These are phyloP conservation scores for Haplographium delicatum DNA, from an alignment of 495 filamentous ascomycete species.

Conservation along the genomic window DNA sequence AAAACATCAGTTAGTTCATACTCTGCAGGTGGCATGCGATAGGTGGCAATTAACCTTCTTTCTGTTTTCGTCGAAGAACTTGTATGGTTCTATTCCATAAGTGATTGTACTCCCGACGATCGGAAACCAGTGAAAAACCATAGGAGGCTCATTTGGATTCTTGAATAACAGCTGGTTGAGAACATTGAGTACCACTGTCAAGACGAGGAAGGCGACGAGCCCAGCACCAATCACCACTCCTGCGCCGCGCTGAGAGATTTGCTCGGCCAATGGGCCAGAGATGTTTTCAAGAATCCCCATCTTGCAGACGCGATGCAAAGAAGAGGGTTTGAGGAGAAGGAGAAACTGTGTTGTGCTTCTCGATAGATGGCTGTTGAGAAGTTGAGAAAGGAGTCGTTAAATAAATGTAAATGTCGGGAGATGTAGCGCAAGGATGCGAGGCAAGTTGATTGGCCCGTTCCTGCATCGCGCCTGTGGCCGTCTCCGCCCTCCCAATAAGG, in stretches of 20 bases:
- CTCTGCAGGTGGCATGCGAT: not conserved
- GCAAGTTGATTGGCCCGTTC: slow-evolving; percentile 12
- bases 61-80: slow-evolving; percentile 66
- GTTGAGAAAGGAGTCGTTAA: not conserved
- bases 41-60: slow-evolving; percentile 49
- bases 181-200: slow-evolving; percentile 61
- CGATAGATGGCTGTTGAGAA: not conserved
- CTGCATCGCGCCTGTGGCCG: not conserved
- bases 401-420: no score
- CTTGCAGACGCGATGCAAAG: slow-evolving; percentile 3
- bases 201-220: slow-evolving; percentile 37
- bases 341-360: not conserved
- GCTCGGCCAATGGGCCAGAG: slow-evolving; percentile 37
- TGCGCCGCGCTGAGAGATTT: slow-evolving; percentile 37
- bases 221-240: slow-evolving; percentile 32
- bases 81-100: slow-evolving; percentile 81
- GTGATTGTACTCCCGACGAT: slow-evolving; percentile 71
- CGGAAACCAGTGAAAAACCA: slow-evolving; percentile 83
- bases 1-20: slow-evolving; percentile 10
- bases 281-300: slow-evolving; percentile 50
- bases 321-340: not conserved
- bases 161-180: slow-evolving; percentile 62
- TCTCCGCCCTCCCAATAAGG: no score
- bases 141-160: slow-evolving; percentile 66
- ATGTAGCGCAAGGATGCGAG: no score